These are phyloP conservation scores for Geoglossum cookeanum DNA, from an alignment of 2,329 filamentous ascomycete genomes.

Conservation along the genomic window DNA sequence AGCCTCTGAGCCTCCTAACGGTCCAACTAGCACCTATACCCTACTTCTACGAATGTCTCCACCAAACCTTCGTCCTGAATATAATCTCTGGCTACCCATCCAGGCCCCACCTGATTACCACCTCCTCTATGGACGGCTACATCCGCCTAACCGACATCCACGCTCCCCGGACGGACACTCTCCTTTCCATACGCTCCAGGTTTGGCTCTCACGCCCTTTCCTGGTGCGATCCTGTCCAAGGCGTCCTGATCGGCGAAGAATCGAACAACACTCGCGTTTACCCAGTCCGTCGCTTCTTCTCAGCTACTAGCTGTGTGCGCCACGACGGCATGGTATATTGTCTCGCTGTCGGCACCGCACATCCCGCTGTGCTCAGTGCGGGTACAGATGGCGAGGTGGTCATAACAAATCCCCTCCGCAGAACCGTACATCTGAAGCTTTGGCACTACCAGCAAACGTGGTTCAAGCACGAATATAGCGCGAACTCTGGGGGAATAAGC, in stretches of 20 bases:
- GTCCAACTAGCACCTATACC: slow-evolving; percentile 13
- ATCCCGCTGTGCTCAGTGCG: slow-evolving; percentile 34
- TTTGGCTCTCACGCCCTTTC: slow-evolving; percentile 28
- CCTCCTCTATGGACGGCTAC: slow-evolving; percentile 35
- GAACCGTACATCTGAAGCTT: slow-evolving; percentile 30
- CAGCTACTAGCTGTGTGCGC: slow-evolving; percentile 20
- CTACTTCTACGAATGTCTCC: slow-evolving; percentile 24
- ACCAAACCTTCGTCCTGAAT: slow-evolving; percentile 28
- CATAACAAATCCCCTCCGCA: slow-evolving; percentile 31
- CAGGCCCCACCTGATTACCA: slow-evolving; percentile 31
- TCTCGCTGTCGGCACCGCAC: slow-evolving; percentile 30
- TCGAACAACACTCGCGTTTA: slow-evolving; percentile 30
- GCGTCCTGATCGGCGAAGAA: slow-evolving; percentile 35
- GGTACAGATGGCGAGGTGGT: slow-evolving; percentile 31
- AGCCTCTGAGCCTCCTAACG: slow-evolving; percentile 7
- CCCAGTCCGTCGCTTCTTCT: slow-evolving; percentile 33
- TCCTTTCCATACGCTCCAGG: slow-evolving; percentile 28
- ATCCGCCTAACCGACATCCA: slow-evolving; percentile 34
- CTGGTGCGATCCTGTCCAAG: slow-evolving; percentile 36
- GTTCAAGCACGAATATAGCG: slow-evolving; percentile 37
- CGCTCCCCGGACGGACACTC: slow-evolving; percentile 25
- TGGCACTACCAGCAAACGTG: slow-evolving; percentile 34
- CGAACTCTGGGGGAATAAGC: not conserved
- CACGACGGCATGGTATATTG: slow-evolving; percentile 21
- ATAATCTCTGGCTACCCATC: slow-evolving; percentile 33